Evolutionary conservation across 148 eudicot species (phyloP), one percentile per base, ranked within the genome.

Genomic region (Cornus florida): DNA sequence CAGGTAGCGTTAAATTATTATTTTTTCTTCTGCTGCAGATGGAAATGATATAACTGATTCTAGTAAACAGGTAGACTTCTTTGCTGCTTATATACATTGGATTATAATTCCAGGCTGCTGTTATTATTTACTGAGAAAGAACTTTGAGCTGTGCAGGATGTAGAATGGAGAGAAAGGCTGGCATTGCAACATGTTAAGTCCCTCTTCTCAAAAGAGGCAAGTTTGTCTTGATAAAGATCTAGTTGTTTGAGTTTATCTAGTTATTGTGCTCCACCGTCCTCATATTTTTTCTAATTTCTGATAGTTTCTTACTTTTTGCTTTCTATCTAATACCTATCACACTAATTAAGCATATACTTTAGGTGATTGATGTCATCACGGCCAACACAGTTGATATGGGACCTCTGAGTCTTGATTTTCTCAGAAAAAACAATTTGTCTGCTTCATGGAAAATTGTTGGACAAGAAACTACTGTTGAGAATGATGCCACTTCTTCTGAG

Each of bases 391-490:
- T 87, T 80, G 93, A 90, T 82, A 73, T 91, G 80, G 95, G 95
- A 75, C 93, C 97, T 32, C 67, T 93, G 69, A 91, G 86, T 83
- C 89, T 93, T 71, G 92, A 91, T 81, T 82, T 81, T 56, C 89
- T 91, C 41, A 82, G 81, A 77, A 90, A 80, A 73, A 89, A 71
- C 41, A 91, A 89, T 74, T 80, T 87, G 77, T 89, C 95, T 65
- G 91, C 91, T 2, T 93, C 92, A 14, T 93, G 92, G 94, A 90
- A 86, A 71, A 74, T 88, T 82, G 82, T 73, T 77, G 91, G 87
- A 23, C 80, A 85, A 59, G 88, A 90, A 67, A 80, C 48, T 72
- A 38, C 73, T 38, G 70, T 79, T 80, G 85, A 82, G 33, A 41
- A 74, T 22, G 79, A 60, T 68, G 66, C 41, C 38, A 62, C 71